Percentiles rank a stretch among this genome's conserved stretches.
Evolutionary conservation across 495 filamentous ascomycete genomes (phyloP).

Genomic region (Xeromyces bisporus): DNA sequence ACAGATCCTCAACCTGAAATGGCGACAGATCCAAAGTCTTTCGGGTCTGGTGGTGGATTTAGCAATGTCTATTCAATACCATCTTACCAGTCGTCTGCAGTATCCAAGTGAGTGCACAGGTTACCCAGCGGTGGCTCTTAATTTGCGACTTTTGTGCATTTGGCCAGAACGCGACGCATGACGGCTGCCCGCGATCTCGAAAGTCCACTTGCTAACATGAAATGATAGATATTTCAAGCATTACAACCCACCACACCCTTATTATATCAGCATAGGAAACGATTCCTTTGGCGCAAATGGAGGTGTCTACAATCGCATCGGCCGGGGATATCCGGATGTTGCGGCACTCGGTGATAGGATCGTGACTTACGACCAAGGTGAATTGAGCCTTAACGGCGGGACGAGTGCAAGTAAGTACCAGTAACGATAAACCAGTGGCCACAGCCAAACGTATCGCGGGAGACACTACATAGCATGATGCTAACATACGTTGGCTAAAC

Average conservation of each 20-base stretch:
- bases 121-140: no score
- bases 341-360: slow-evolving; percentile 14
- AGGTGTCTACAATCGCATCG: slow-evolving; percentile 12
- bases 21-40: slow-evolving; percentile 15
- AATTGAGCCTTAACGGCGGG: slow-evolving; percentile 14
- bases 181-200: no score
- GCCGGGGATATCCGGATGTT: slow-evolving; percentile 21
- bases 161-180: no score
- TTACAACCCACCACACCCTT: slow-evolving; percentile 8
- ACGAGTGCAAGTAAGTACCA: slow-evolving; percentile 13
- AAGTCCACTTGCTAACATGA: not conserved
- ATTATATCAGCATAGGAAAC: slow-evolving; percentile 10
- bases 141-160: no score
- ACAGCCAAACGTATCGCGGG: not conserved
- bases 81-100: slow-evolving; percentile 1
- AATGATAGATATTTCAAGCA: slow-evolving; percentile 11
- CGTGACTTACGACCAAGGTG: slow-evolving; percentile 8
- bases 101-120: slow-evolving; percentile 1
- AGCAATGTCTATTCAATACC: slow-evolving; percentile 24
- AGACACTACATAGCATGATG: no score
- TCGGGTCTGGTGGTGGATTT: slow-evolving; percentile 32
- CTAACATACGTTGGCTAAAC: slow-evolving; percentile 1
- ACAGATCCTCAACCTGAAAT: slow-evolving; percentile 10
- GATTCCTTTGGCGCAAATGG: slow-evolving; percentile 8
- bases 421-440: not conserved